Evolutionary conservation across 352 stramenopile species (phyloP).

Genomic region (Pythium plurisporium): DNA sequence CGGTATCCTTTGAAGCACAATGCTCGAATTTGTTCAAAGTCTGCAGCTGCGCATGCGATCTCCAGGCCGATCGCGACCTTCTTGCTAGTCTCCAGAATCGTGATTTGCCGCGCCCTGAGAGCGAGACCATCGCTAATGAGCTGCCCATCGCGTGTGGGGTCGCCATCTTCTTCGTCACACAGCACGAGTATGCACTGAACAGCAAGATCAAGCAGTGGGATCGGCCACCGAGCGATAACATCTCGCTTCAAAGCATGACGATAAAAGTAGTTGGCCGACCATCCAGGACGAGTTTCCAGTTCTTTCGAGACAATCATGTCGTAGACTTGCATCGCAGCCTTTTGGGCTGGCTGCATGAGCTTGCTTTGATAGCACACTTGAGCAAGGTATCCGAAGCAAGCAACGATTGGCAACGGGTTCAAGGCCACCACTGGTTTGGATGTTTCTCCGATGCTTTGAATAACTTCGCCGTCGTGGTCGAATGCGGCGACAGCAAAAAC

Average conservation of each 20-base stretch:
- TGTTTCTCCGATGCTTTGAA: slow-evolving; percentile 64
- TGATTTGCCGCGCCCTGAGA: slow-evolving; percentile 28
- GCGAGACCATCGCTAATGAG: slow-evolving; percentile 25
- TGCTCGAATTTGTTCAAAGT: slow-evolving; percentile 41
- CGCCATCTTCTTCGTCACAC: slow-evolving; percentile 42
- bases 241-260: slow-evolving; percentile 45
- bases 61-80: slow-evolving; percentile 60
- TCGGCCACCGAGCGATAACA: slow-evolving; percentile 40
- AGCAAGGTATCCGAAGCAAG: slow-evolving; percentile 75
- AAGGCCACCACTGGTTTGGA: slow-evolving; percentile 55
- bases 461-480: slow-evolving; percentile 52
- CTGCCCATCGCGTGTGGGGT: slow-evolving; percentile 37
- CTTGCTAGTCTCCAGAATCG: slow-evolving; percentile 37
- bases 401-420: slow-evolving; percentile 51
- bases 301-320: slow-evolving; percentile 36
- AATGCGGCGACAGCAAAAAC: slow-evolving; percentile 82
- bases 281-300: slow-evolving; percentile 26
- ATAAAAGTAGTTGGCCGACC: slow-evolving; percentile 62
- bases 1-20: slow-evolving; percentile 71
- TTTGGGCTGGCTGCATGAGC: slow-evolving; percentile 25
- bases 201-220: slow-evolving; percentile 47
- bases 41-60: slow-evolving; percentile 43
- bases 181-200: slow-evolving; percentile 52
- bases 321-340: slow-evolving; percentile 47
- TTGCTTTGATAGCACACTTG: slow-evolving; percentile 39